A percentile compares a stretch with the other conserved stretches of the same genome.
These are phyloP conservation scores for Curvularia hawaiiensis DNA, from an alignment of 2,329 filamentous ascomycete species.

Conservation along the genomic window DNA sequence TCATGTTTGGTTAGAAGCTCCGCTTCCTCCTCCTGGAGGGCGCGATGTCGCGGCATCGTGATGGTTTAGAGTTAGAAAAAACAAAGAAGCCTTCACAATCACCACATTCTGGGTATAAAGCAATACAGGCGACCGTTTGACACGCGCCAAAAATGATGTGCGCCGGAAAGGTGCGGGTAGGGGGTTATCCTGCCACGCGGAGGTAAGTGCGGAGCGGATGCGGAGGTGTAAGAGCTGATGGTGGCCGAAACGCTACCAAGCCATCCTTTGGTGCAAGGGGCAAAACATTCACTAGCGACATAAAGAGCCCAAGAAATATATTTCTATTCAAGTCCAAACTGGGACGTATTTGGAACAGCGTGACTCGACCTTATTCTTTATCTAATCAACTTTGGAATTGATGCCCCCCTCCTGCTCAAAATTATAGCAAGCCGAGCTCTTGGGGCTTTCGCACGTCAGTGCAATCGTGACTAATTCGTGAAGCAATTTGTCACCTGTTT, in stretches of 20 bases:
- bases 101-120: conserved; percentile 24
- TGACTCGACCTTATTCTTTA: background rate
- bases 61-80: conserved; percentile 2
- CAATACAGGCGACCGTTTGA: conserved; percentile 1
- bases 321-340: conserved; percentile 36
- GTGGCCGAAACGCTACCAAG: conserved; percentile 40
- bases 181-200: conserved; percentile 3
- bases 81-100: background rate
- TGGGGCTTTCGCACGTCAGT: conserved; percentile 1
- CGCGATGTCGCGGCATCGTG: conserved; percentile 44
- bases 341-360: conserved; percentile 12
- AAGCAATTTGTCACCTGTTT: conserved; percentile 1
- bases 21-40: conserved; percentile 51
- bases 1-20: conserved; percentile 50
- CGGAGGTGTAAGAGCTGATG: conserved; percentile 35
- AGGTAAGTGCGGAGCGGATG: conserved; percentile 30
- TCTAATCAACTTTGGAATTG: conserved; percentile 1
- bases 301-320: conserved; percentile 27
- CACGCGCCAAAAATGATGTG: conserved; percentile 1
- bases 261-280: conserved; percentile 30
- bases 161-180: conserved; percentile 11
- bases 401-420: background rate
- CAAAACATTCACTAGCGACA: conserved; percentile 20
- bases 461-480: conserved; percentile 1
- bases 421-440: conserved; percentile 1